Conservation (phyloP, 306 rosid species). For the Herpetospermum pedunculosum region DNA sequence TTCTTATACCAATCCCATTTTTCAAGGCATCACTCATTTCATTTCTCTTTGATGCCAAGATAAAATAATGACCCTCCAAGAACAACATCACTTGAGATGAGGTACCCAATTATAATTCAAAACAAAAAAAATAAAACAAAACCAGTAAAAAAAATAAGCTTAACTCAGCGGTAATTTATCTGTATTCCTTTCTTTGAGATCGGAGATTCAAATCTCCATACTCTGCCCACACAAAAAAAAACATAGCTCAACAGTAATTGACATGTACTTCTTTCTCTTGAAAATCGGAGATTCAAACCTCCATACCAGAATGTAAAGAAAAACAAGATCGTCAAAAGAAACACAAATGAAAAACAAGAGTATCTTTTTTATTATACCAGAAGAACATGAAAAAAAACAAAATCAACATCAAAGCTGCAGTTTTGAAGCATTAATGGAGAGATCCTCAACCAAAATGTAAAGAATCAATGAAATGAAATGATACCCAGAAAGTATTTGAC, state of each 20-base stretch:
- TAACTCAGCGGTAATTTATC: no score
- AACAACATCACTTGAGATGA: background rate
- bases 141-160: no score
- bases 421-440: conserved; percentile 12
- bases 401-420: conserved; percentile 2
- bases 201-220: no score
- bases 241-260: no score
- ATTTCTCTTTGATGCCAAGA: conserved; percentile 48
- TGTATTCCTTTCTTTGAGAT: no score
- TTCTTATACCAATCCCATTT: conserved; percentile 24
- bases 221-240: no score
- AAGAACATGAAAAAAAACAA: conserved; percentile 5
- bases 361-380: conserved; percentile 7
- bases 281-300: no score
- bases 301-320: no score
- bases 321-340: no score
- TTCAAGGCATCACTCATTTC: conserved; percentile 56
- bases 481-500: conserved; percentile 30
- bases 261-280: no score
- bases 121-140: no score
- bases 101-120: background rate
- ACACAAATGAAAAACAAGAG: background rate
- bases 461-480: conserved; percentile 55
- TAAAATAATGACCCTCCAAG: conserved; percentile 25
- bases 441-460: conserved; percentile 29